Evolutionary conservation across 345 rosid species (phyloP), one percentile per base, ranked within the genome.

Genomic region (Citrus medica): DNA sequence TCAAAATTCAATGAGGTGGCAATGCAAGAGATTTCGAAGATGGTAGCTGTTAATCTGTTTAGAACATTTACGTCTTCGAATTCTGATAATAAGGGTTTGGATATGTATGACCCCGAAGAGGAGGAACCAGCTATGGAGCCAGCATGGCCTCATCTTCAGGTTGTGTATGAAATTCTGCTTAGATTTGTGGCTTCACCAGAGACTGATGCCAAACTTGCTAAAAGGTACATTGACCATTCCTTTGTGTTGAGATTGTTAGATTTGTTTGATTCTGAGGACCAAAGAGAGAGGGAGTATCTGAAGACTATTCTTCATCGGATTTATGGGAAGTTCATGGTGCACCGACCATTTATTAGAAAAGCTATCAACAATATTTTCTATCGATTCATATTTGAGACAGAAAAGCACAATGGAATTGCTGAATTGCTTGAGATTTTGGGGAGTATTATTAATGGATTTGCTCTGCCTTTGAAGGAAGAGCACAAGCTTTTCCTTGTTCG

Each of bases 381-480:
- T 53, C 82, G 81, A n/a, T 92, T 92, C 78, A 87, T 92, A 64
- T 90, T 84, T 40, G 97, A 90, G 80, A 89, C 94, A 0, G 92
- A 90, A 79, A 90, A 84, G 81, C 92, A 89, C 67, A 90, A 89
- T 59, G 94, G 97, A 25, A 86, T 87, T 24, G 93, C 93, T 1
- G 97, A 92, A 80, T 76, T 92, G 84, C 92, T 92, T 64, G 97
- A 92, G 90, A 91, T 92, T 37, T 86, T 92, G 27, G 97, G 94
- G 51, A 92, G 97, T 81, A 88, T 92, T 79, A 90, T 90, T 69
- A 90, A 92, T 53, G 97, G 97, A 53, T 92, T 92, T 69, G 93
- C 97, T 75, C 83, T 92, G 84, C 97, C 97, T 19, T 85, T 92
- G 76, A 92, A 92, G 89, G 94, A 92, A 87, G 97, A 92, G 81